phyloP scores from a whole-genome alignment of 2,329 filamentous ascomycete species.

The Penicillium sp. region DNA sequence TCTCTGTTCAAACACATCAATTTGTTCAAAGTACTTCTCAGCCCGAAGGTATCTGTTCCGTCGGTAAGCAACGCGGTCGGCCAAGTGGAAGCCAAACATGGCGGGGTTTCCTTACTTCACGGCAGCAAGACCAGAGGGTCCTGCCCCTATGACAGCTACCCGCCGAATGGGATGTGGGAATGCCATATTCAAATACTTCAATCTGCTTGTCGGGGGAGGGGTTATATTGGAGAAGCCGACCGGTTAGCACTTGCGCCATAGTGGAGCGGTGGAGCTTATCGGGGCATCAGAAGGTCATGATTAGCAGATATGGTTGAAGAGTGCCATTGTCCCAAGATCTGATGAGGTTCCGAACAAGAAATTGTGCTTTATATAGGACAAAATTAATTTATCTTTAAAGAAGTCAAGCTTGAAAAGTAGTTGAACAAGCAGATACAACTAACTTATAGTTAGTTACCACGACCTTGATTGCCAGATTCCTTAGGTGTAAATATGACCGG shows the following conservation, averaged over 20 bases:
- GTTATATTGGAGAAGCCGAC: conserved; percentile 1
- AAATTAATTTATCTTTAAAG: background rate
- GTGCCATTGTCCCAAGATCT: background rate
- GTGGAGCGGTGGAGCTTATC: conserved; percentile 19
- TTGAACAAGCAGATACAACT: background rate
- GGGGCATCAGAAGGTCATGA: background rate
- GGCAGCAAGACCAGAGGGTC: conserved; percentile 73
- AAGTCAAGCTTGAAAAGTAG: background rate
- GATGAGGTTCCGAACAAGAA: background rate
- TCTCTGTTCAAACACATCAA: conserved; percentile 82
- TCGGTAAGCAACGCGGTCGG: conserved; percentile 19
- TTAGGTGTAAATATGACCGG: background rate
- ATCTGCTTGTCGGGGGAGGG: background rate
- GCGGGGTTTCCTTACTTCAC: conserved; percentile 57
- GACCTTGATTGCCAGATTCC: background rate
- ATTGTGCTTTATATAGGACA: background rate
- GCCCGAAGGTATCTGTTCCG: conserved; percentile 64
- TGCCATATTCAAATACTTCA: conserved; percentile 10
- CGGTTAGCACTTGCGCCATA: conserved; percentile 16
- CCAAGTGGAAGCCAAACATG: background rate
- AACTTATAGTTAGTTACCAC: background rate
- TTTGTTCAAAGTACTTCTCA: conserved; percentile 66
- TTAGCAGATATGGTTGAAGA: background rate
- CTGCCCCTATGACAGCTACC: conserved; percentile 79
- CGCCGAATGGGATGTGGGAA: conserved; percentile 27